Base-by-base conservation (phyloP, 2,329 filamentous ascomycete genomes). In the Epichloe hybrida region DNA sequence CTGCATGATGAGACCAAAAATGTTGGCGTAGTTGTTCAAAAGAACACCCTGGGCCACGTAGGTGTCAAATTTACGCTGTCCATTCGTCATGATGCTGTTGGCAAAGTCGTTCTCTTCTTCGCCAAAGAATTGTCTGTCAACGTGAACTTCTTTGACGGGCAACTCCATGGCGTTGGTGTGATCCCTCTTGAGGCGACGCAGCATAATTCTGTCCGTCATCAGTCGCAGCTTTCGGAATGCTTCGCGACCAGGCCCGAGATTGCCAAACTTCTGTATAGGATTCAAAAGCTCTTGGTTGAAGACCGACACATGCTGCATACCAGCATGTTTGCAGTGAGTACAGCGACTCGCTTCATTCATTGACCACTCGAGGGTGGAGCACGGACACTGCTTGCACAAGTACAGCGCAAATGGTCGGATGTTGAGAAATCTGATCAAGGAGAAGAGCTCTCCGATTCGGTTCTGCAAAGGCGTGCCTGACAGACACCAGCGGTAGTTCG, bases 1-100 rank as follows among this genome's bases (percentile, higher is more conserved):
- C 67, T 95, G 90, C 88, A 97, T 97, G 62, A 98, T 96, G 50
- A 98, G 77, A 62, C 90, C 91, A 61, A 98, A 98, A 57, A 98
- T 97, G 65, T 98, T 98, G 71, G 93, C 93, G 59, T 97, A 97
- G 64, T 96, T 95, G 73, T 97, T 89, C 54, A 98, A 77, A 67
- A 98, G 81, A 20, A 97, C 91, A 71, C 89, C 90, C 56, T 89
- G 87, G 17, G 88, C 85, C 38, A 97, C 93, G 58, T 97, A 98
- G 0, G 90, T 97, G 62, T 97, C 88, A 58, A 97, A 98, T 59
- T 89, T 83, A 54, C 93, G 84, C 52, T 84, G 80, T 7, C 87
- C 85, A 62, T 87, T 95, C 15, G 83, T 88, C 88, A 97, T 98
- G 72, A 98, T 95, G 60, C 88, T 95, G 51, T 81, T 81, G 36